These are phyloP conservation scores for Termitomyces sp. DNA, from an alignment of 768 basidiomycete species.

Conservation along the genomic window DNA sequence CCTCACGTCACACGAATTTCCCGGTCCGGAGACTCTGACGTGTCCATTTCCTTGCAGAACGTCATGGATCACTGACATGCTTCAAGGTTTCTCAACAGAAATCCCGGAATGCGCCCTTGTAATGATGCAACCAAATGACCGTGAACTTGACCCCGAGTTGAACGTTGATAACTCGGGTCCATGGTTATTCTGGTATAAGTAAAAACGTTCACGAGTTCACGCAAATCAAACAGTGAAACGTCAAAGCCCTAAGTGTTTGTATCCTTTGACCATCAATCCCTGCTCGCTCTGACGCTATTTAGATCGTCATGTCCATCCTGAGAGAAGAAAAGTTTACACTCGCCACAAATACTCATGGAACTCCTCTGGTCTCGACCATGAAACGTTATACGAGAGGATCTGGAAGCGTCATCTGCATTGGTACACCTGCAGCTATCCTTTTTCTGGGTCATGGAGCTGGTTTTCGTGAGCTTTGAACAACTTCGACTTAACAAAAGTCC, in stretches of 20 bases:
- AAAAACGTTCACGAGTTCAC: no score
- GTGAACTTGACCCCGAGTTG: no score
- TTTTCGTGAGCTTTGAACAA: constrained; percentile 19
- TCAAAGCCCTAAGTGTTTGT: no score
- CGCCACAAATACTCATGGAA: constrained; percentile 22
- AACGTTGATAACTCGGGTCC: background rate
- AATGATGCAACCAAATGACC: no score
- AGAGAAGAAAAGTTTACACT: constrained; percentile 24
- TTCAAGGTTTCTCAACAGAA: no score
- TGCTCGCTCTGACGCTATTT: background rate
- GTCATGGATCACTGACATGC: no score
- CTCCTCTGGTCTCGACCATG: constrained; percentile 20
- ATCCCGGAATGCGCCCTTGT: no score
- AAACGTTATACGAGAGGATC: constrained; percentile 21
- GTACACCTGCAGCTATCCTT: constrained; percentile 18
- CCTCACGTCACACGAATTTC: no score
- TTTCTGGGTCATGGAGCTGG: constrained; percentile 25
- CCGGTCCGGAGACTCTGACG: no score
- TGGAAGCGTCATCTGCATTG: background rate
- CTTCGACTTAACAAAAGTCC: background rate
- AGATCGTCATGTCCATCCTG: background rate
- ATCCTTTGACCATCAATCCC: background rate
- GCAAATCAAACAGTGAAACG: no score
- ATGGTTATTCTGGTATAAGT: background rate
- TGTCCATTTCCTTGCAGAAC: no score